These are phyloP conservation scores for Diaporthe ampelina DNA, from an alignment of 2,329 filamentous ascomycete genomes.

Conservation along the genomic window DNA sequence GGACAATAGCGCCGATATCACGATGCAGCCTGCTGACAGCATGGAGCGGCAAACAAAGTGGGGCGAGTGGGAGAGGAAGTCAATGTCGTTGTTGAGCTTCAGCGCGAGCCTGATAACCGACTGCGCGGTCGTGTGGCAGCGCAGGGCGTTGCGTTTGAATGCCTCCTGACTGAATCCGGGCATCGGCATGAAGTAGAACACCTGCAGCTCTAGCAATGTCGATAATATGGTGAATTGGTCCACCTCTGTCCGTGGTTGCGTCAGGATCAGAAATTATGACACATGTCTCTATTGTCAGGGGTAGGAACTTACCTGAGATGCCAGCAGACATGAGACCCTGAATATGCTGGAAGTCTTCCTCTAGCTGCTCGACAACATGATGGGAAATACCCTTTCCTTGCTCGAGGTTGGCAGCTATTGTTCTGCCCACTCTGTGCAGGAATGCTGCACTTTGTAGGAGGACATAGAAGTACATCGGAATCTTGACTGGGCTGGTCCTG, in stretches of 20 bases:
- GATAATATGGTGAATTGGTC: constrained; percentile 64
- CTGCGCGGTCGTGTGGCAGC: constrained; percentile 63
- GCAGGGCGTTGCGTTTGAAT: constrained; percentile 60
- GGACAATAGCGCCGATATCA: constrained; percentile 61
- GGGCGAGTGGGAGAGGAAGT: constrained; percentile 62
- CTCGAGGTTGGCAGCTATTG: constrained; percentile 62
- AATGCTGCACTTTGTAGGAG: constrained; percentile 66
- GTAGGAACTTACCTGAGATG: constrained; percentile 57
- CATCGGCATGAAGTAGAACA: constrained; percentile 65
- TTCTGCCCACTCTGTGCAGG: constrained; percentile 62
- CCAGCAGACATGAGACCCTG: constrained; percentile 60
- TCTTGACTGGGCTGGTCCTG: constrained; percentile 54
- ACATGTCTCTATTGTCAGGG: no score
- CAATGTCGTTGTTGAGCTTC: constrained; percentile 56
- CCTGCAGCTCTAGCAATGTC: constrained; percentile 66
- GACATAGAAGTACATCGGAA: constrained; percentile 61
- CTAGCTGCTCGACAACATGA: constrained; percentile 61
- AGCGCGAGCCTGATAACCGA: constrained; percentile 59
- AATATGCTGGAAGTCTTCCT: constrained; percentile 66
- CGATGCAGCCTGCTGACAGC: constrained; percentile 60
- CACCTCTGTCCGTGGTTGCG: constrained; percentile 54
- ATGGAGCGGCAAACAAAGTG: constrained; percentile 64
- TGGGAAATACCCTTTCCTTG: constrained; percentile 62
- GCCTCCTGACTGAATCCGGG: constrained; percentile 54
- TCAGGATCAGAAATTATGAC: background rate